phyloP scores from a whole-genome alignment of 2,329 filamentous ascomycete species.

The Rhexocercosporidium sp. region DNA sequence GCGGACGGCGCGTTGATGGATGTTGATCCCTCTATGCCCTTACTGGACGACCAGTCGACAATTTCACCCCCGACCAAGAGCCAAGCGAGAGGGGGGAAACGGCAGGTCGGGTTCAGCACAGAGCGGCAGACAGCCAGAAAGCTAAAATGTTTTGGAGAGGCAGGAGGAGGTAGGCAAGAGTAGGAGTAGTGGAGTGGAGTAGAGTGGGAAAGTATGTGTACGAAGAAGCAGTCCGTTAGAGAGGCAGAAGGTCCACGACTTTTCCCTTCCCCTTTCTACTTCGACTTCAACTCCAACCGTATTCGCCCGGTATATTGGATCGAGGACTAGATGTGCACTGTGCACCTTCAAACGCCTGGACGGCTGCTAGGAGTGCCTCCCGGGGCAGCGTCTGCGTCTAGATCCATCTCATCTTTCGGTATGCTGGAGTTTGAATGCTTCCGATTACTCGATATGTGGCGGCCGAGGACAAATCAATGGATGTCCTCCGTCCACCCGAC shows the following conservation, averaged over 20 bases:
- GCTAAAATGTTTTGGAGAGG: background rate
- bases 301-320: background rate
- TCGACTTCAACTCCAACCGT: background rate
- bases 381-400: background rate
- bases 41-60: background rate
- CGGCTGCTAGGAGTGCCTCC: background rate
- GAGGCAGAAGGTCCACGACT: background rate
- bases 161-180: background rate
- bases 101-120: constrained; percentile 9
- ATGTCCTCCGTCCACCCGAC: background rate
- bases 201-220: background rate
- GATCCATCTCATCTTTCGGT: background rate
- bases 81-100: background rate
- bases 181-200: background rate
- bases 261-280: background rate
- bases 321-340: constrained; percentile 1
- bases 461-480: background rate
- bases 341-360: constrained; percentile 2
- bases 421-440: background rate
- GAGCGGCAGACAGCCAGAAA: background rate
- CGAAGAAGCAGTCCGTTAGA: background rate
- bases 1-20: background rate
- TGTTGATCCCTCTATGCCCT: constrained; percentile 3
- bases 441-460: background rate
- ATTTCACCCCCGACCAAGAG: background rate